Conservation (phyloP, 148 eudicot genomes). For the Simmondsia chinensis region DNA sequence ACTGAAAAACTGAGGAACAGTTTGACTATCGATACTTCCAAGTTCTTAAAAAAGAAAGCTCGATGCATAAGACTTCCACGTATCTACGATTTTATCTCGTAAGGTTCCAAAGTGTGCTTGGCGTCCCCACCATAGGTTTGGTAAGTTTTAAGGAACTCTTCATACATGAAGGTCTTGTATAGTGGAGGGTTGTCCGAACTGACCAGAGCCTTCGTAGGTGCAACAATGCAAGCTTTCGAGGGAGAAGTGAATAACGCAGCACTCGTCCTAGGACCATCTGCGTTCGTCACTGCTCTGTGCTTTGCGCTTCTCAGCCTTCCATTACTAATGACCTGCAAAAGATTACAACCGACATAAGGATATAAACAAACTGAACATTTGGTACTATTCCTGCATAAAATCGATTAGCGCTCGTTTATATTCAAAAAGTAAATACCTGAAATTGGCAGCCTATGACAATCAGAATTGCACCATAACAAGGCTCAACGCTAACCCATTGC, state of each 20-base stretch:
- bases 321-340: conserved; percentile 25
- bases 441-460: conserved; percentile 22
- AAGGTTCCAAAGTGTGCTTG: no score
- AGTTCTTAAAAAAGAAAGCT: no score
- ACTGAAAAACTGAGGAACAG: no score
- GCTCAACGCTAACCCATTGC: conserved; percentile 21
- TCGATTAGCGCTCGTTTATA: no score
- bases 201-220: conserved; percentile 27
- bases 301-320: conserved; percentile 26
- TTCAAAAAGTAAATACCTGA: conserved; percentile 11
- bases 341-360: neutral
- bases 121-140: conserved; percentile 8
- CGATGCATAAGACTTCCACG: no score
- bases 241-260: conserved; percentile 25
- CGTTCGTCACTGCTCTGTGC: conserved; percentile 33
- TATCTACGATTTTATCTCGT: no score
- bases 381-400: neutral
- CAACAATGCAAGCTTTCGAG: conserved; percentile 8
- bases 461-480: conserved; percentile 19
- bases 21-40: no score
- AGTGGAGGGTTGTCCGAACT: conserved; percentile 12
- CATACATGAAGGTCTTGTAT: conserved; percentile 15
- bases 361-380: neutral
- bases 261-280: conserved; percentile 18
- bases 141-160: conserved; percentile 17